Base-by-base conservation (phyloP, 140 eudicot species). In the Stevia rebaudiana region DNA sequence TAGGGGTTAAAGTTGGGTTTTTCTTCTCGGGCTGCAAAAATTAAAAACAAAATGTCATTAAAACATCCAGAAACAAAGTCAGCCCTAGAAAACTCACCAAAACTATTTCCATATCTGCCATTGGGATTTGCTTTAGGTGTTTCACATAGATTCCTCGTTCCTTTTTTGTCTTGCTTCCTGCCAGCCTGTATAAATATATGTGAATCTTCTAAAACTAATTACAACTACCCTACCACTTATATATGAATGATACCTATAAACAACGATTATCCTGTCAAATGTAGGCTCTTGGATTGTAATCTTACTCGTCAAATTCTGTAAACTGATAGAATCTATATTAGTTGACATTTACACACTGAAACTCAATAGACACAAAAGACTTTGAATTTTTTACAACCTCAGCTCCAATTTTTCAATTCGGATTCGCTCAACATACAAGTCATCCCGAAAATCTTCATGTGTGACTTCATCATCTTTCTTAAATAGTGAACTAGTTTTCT, bases 41-140 rank as follows among this genome's bases (percentile, higher is more conserved):
- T n/a, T n/a, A 28, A 28, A 28, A 28, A 28, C 33, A 28, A 28
- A 28, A 28, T 1, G 33, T 1, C 2, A 28, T 4, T 28, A 28
- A 28, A 28, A 28, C 12, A 41, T 13, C 42, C 28, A 23, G 21
- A 37, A 5, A 40, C 33, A 28, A 1, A 28, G 33, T 28, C 2
- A 2, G 33, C 2, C 4, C 3, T 28, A 1, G 33, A 28, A 28
- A 28, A 28, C 33, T 28, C 72, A 91, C 96, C 46, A 91, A 75
- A 61, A 91, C 96, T 52, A 91, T 82, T 81, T 91, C 98, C 96
- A 91, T 76, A 76, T 91, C 96, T 63, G 96, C 98, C 98, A 91
- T 91, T 4, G 98, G 96, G 68, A 91, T 91, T 55, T 84, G 83
- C 79, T 82, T 91, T 66, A 91, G 85, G 81, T 87, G 96, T 74